These are phyloP conservation scores for Furcasterigmium sp. DNA, from an alignment of 2,329 filamentous ascomycete genomes.

Conservation along the genomic window DNA sequence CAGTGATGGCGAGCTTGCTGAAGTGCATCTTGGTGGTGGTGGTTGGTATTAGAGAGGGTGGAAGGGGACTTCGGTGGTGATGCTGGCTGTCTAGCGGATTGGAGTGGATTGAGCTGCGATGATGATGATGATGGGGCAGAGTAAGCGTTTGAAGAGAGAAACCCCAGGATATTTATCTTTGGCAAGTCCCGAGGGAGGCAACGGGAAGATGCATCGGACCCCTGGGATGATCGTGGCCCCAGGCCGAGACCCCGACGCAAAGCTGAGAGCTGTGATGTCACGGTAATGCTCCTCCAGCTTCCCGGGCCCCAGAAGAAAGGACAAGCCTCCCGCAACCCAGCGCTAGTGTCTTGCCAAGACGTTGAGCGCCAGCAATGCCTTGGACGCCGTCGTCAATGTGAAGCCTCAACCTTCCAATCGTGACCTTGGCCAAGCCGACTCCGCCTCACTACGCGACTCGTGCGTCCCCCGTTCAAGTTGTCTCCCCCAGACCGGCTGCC, in stretches of 20 bases:
- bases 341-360: neutral
- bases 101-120: neutral
- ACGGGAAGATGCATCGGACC: neutral
- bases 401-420: neutral
- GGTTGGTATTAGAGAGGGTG: neutral
- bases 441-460: conserved; percentile 1
- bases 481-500: too few species aligned
- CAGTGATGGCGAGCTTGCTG: conserved; percentile 8
- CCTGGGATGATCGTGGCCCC: neutral
- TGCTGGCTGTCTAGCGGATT: neutral
- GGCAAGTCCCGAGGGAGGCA: neutral
- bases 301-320: neutral
- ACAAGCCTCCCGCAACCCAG: too few species aligned
- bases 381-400: neutral
- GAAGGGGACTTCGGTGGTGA: neutral
- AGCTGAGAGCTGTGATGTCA: conserved; percentile 1
- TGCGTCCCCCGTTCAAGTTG: too few species aligned
- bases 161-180: conserved; percentile 1
- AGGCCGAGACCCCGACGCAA: too few species aligned
- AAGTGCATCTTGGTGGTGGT: conserved; percentile 10
- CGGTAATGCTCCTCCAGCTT: conserved; percentile 1
- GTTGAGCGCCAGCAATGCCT: conserved; percentile 1
- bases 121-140: neutral
- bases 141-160: neutral
- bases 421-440: neutral